Conservation (phyloP, 805 yeast species). For the Saccharomycopsis fermentans region DNA sequence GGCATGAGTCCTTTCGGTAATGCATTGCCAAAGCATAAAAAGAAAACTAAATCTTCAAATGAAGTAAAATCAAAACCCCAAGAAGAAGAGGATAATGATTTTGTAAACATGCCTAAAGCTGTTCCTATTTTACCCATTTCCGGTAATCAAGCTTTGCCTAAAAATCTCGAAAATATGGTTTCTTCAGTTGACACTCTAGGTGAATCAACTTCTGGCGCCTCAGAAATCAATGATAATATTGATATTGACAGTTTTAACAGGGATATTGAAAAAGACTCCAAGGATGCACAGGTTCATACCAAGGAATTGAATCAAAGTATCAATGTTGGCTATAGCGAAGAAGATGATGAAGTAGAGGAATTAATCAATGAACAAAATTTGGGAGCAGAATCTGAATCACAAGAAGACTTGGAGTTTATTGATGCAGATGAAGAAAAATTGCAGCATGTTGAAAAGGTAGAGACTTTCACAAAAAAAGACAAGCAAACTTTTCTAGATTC, state of each 20-base stretch:
- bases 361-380: background rate
- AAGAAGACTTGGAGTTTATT: background rate
- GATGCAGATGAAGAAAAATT: background rate
- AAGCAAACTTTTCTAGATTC: background rate
- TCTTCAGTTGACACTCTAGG: background rate
- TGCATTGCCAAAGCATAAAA: background rate
- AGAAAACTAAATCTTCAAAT: constrained; percentile 6
- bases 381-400: background rate
- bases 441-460: background rate
- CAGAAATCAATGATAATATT: constrained; percentile 10
- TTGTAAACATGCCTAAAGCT: constrained; percentile 4
- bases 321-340: constrained; percentile 20
- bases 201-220: constrained; percentile 5
- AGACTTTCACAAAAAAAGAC: background rate
- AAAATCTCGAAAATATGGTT: background rate
- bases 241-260: constrained; percentile 7
- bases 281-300: background rate
- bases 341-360: constrained; percentile 1
- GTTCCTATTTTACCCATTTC: constrained; percentile 15
- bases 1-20: constrained; percentile 23
- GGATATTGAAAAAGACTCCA: background rate
- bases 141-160: background rate
- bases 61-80: background rate
- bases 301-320: constrained; percentile 14
- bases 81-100: constrained; percentile 1